These are phyloP conservation scores for Flaveria robusta DNA, from an alignment of 129 eudicot species.

Conservation along the genomic window DNA sequence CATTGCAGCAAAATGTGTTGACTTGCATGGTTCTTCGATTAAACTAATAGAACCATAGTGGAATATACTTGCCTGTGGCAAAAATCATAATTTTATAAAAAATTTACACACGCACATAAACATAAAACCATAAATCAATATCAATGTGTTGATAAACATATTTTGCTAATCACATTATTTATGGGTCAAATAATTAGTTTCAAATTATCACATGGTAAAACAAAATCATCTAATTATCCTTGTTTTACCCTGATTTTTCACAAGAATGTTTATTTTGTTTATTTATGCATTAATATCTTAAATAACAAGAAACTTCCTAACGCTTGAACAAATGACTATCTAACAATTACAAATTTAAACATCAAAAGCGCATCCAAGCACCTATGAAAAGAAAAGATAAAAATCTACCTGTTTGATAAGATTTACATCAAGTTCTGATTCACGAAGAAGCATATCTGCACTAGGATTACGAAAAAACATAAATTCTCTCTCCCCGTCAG, in stretches of 20 bases:
- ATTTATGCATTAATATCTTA: background rate
- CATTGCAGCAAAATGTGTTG: conserved; percentile 62
- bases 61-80: conserved; percentile 52
- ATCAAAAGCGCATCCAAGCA: background rate
- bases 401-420: conserved; percentile 50
- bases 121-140: background rate
- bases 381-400: conserved; percentile 9
- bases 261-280: background rate
- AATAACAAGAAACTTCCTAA: background rate
- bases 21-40: conserved; percentile 65
- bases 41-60: conserved; percentile 66
- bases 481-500: conserved; percentile 67
- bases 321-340: background rate
- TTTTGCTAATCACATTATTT: background rate
- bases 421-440: conserved; percentile 59
- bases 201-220: background rate
- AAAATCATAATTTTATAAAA: background rate
- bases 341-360: background rate
- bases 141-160: background rate
- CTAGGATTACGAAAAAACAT: conserved; percentile 66
- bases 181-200: background rate
- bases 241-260: background rate
- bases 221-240: background rate
- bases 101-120: background rate
- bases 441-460: conserved; percentile 66